Base-by-base conservation (phyloP, 441 rosid species). In the Aleurites moluccanus region DNA sequence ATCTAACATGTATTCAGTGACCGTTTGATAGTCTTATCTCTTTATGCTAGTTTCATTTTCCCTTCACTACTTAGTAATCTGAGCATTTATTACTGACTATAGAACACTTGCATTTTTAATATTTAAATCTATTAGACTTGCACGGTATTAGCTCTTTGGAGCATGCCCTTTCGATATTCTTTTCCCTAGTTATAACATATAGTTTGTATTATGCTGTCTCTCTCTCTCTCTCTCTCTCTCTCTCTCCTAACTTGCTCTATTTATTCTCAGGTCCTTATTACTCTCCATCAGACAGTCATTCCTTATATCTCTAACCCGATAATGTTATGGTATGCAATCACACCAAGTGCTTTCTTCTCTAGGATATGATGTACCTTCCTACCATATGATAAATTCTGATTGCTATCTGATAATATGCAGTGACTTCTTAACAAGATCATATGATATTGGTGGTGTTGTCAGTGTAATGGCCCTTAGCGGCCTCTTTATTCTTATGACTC, bases 401-500 rank as follows among this genome's bases (percentile, higher is more conserved):
- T 55, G 20, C 18, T 40, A 13, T 72, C 67, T 74, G 57, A 59
- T n/a, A 64, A 66, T 68, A 23, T 85, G 91, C 92, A 90, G 99
- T 45, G 98, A 95, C 85, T 95, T 95, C 77, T 86, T 95, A 73
- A 93, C 95, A 68, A 88, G 91, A 78, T 96, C 97, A 47, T 96
- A 96, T 78, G 96, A 93, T 77, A 87, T 93, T 38, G 98, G 98
- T 15, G 98, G 98, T 74, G 97, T 96, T 80, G 91, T 93, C 73
- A 96, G 97, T 78, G 94, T 92, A 75, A 92, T 96, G 98, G 93
- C 97, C 67, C 97, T 93, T 60, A 93, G 97, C 83, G 86, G 97
- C 63, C 97, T 96, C 75, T 93, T 88, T 82, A 87, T 90, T 80
- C 98, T 95, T 80, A 91, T 95, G 93, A 90, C 98, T 21, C 79